Conservation (phyloP, 2,329 filamentous ascomycete species). For the Colletotrichum lupini region DNA sequence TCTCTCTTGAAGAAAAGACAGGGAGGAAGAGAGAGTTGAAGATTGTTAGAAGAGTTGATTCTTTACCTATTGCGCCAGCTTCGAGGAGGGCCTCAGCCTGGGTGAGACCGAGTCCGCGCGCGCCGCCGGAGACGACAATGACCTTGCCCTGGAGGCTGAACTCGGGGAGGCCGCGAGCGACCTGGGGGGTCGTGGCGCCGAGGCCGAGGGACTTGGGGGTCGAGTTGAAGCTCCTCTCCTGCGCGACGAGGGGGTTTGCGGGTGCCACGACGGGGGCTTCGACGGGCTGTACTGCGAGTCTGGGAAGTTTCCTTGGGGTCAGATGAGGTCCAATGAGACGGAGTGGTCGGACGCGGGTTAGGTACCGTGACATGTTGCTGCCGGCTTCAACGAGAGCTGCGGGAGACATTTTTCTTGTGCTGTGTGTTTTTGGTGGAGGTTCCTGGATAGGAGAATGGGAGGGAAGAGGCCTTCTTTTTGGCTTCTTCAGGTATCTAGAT, state of each 20-base stretch:
- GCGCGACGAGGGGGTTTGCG: slow-evolving; percentile 2
- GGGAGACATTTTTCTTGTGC: background rate
- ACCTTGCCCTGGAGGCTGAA: slow-evolving; percentile 82
- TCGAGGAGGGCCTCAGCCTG: slow-evolving; percentile 84
- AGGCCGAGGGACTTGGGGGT: slow-evolving; percentile 20
- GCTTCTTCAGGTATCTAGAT: background rate
- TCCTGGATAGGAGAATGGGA: background rate
- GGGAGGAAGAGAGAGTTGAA: background rate
- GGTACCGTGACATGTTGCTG: slow-evolving; percentile 30
- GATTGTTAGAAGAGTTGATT: background rate
- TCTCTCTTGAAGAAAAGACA: no score
- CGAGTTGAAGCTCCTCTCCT: slow-evolving; percentile 24
- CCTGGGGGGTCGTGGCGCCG: slow-evolving; percentile 37
- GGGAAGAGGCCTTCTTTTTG: background rate
- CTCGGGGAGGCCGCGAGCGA: slow-evolving; percentile 66
- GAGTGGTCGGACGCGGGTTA: slow-evolving; percentile 28
- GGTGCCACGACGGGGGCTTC: background rate
- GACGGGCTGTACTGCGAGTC: slow-evolving; percentile 15
- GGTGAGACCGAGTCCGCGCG: slow-evolving; percentile 80
- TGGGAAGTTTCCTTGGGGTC: slow-evolving; percentile 8
- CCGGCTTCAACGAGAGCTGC: slow-evolving; percentile 6
- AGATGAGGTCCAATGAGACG: slow-evolving; percentile 10
- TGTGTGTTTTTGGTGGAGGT: background rate
- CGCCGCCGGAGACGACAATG: slow-evolving; percentile 80
- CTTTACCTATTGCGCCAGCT: slow-evolving; percentile 75